A percentile compares a stretch with the other conserved stretches of the same genome.
phyloP scores from a whole-genome alignment of 1,284 basidiomycete species.

The Ceratobasidium sp. region DNA sequence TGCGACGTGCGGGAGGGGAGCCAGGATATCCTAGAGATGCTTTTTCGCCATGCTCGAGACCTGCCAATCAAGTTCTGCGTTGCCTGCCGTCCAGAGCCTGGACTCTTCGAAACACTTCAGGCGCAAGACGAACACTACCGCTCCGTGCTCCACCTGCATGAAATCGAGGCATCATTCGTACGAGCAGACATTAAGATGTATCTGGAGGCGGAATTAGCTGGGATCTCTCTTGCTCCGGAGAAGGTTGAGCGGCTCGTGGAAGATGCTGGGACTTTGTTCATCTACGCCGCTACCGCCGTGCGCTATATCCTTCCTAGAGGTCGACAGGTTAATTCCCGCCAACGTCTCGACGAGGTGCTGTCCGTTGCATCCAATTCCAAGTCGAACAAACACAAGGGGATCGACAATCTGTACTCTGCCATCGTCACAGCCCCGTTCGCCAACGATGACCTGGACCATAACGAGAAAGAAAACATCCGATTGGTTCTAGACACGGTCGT shows the following conservation, averaged over 20 bases:
- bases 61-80: conserved; percentile 21
- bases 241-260: not conserved
- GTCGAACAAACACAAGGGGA: not conserved
- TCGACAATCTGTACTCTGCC: not conserved
- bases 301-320: not conserved
- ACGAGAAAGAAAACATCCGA: not conserved
- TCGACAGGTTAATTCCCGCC: not conserved
- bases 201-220: not conserved
- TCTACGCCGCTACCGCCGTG: conserved; percentile 10
- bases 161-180: not conserved
- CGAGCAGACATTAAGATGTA: not conserved
- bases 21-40: not conserved
- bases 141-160: not conserved
- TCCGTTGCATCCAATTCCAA: too few species aligned
- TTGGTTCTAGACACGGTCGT: not conserved
- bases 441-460: not conserved
- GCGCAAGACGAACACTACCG: not conserved
- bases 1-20: too few species aligned
- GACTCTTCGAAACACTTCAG: not conserved
- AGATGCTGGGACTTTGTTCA: not conserved
- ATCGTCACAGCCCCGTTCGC: not conserved
- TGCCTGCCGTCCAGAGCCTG: conserved; percentile 3
- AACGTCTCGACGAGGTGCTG: not conserved
- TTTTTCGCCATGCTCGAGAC: not conserved
- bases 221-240: not conserved